These are phyloP conservation scores for Geotrichum histeridarum DNA, from an alignment of 1,139 yeast genomes.

Conservation along the genomic window DNA sequence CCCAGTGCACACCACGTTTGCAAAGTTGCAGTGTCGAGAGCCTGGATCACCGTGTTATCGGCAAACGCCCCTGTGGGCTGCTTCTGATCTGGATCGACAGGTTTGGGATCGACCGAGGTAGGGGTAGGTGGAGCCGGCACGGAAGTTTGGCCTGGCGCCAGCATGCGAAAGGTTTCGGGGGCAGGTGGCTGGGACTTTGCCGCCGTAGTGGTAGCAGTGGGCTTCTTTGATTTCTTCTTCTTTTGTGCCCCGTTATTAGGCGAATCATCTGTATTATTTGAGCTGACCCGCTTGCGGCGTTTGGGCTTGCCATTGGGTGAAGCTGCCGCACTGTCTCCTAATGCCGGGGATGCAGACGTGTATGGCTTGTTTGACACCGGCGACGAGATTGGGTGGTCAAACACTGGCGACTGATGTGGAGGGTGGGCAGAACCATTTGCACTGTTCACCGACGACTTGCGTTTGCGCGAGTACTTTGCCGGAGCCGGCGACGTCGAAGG, in stretches of 20 bases:
- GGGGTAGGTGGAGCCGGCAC: conserved; percentile 4
- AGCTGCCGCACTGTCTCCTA: not conserved
- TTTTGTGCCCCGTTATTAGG: not conserved
- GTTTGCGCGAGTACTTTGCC: not conserved
- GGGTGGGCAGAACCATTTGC: not conserved
- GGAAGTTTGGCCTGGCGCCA: not conserved
- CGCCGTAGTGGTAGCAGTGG: not conserved
- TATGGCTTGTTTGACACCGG: not conserved
- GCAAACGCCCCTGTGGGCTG: not conserved
- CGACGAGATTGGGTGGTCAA: not conserved
- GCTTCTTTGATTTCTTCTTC: not conserved
- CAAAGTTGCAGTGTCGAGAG: conserved; percentile 52
- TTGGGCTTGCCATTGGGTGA: conserved; percentile 1
- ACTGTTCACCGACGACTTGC: conserved; percentile 1
- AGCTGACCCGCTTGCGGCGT: conserved; percentile 2
- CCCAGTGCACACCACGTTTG: conserved; percentile 91
- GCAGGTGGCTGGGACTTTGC: not conserved
- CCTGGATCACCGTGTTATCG: conserved; percentile 43
- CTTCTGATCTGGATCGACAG: not conserved
- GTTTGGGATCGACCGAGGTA: not conserved
- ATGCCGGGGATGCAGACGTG: not conserved
- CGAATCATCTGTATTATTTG: not conserved
- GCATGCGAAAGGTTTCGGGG: not conserved
- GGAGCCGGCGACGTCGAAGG: conserved; percentile 31
- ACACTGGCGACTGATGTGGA: conserved; percentile 5